These are phyloP conservation scores for Peronospora farinosa DNA, from an alignment of 352 stramenopile species.

Conservation along the genomic window DNA sequence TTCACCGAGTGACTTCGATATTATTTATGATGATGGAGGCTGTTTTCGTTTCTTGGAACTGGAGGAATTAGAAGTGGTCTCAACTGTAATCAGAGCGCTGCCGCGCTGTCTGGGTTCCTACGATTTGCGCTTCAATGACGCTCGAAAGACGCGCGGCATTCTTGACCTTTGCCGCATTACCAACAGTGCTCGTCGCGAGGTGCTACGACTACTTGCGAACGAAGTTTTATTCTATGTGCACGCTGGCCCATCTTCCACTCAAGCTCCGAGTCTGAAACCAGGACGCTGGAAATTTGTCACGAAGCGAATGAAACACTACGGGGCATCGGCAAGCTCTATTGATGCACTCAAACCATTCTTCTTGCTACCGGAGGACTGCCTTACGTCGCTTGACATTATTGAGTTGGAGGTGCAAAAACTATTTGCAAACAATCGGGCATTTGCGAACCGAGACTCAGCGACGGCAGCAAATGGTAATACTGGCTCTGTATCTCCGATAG, in stretches of 20 bases:
- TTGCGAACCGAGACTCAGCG: constrained; percentile 19
- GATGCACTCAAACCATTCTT: constrained; percentile 75
- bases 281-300: constrained; percentile 69
- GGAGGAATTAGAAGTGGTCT: constrained; percentile 71
- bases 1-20: constrained; percentile 81
- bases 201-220: constrained; percentile 73
- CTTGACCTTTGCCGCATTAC: constrained; percentile 65
- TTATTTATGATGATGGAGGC: constrained; percentile 73
- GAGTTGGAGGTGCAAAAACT: constrained; percentile 62
- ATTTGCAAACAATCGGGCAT: constrained; percentile 38
- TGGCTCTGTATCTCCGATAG: constrained; percentile 13
- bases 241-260: constrained; percentile 46
- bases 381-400: constrained; percentile 56
- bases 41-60: constrained; percentile 68
- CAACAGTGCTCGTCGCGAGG: constrained; percentile 43
- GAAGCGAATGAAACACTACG: constrained; percentile 64
- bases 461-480: constrained; percentile 9
- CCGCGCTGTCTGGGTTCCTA: constrained; percentile 58
- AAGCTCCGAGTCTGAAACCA: constrained; percentile 51
- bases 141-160: constrained; percentile 57
- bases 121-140: constrained; percentile 77
- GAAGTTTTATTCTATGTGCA: constrained; percentile 67
- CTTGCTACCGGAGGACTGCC: constrained; percentile 53
- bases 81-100: constrained; percentile 61
- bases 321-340: constrained; percentile 36